These are phyloP conservation scores for Eutrema salsugineum DNA, from an alignment of 441 rosid species.

Conservation along the genomic window DNA sequence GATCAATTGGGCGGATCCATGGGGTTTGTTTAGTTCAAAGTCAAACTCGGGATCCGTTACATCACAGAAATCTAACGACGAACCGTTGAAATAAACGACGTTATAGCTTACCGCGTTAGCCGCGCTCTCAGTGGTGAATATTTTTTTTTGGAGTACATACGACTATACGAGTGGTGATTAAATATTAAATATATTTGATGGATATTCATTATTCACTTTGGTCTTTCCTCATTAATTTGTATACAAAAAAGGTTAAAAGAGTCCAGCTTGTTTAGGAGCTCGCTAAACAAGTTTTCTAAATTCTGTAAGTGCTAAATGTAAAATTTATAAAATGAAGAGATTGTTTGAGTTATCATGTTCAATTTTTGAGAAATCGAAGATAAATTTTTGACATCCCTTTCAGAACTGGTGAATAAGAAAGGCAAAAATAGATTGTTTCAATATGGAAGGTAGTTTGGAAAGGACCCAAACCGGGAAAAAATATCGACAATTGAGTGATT, in stretches of 20 bases:
- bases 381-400: not conserved
- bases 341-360: not conserved
- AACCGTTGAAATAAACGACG: not conserved
- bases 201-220: not conserved
- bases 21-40: conserved; percentile 38
- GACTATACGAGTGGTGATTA: not conserved
- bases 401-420: not conserved
- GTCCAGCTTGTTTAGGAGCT: conserved; percentile 15
- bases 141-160: too few species aligned
- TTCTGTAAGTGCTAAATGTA: not conserved
- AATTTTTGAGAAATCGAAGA: not conserved
- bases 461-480: not conserved
- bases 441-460: not conserved
- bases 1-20: conserved; percentile 23
- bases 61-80: conserved; percentile 3
- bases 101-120: not conserved
- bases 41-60: conserved; percentile 10
- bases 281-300: conserved; percentile 13
- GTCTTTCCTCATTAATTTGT: not conserved
- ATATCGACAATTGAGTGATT: not conserved
- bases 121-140: not conserved
- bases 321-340: not conserved
- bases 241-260: not conserved
- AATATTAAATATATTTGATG: not conserved
- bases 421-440: not conserved